Percentiles rank a stretch among this genome's conserved stretches.
Evolutionary conservation across 305 asterid species (phyloP).

Genomic region (Solanum aculeatissimum): DNA sequence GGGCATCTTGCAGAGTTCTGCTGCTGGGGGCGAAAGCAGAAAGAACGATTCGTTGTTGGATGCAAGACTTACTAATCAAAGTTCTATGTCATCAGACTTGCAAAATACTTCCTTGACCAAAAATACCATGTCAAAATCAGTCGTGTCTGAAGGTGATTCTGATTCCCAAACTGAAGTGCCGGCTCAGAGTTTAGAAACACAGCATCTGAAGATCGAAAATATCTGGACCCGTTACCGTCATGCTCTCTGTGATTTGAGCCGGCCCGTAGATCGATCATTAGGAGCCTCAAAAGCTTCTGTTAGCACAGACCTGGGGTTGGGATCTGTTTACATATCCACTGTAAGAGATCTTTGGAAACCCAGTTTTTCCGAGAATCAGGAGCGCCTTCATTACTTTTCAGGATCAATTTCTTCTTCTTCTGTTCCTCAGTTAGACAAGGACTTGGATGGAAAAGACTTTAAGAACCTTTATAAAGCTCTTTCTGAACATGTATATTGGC

Average conservation of each 20-base stretch:
- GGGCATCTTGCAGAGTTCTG: conserved; percentile 14
- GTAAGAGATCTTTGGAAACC: conserved; percentile 19
- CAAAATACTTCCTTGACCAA: conserved; percentile 14
- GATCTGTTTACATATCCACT: conserved; percentile 36
- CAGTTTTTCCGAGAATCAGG: conserved; percentile 13
- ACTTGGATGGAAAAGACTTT: conserved; percentile 27
- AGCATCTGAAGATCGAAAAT: conserved; percentile 9
- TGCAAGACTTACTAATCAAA: conserved; percentile 16
- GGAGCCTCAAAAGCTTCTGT: conserved; percentile 30
- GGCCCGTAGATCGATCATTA: conserved; percentile 11
- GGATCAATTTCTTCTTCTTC: conserved; percentile 30
- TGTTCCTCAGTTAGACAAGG: conserved; percentile 22
- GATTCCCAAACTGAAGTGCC: conserved; percentile 22
- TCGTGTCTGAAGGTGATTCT: conserved; percentile 6
- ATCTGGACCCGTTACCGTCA: conserved; percentile 3
- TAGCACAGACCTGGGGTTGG: conserved; percentile 79
- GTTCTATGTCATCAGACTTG: conserved; percentile 20
- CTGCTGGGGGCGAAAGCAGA: conserved; percentile 17
- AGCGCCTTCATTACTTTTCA: conserved; percentile 8
- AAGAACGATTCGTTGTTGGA: conserved; percentile 10
- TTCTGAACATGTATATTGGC: conserved; percentile 65
- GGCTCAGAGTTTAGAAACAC: conserved; percentile 10
- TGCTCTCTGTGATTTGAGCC: conserved; percentile 9
- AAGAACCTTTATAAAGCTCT: conserved; percentile 46
- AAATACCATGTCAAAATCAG: conserved; percentile 12